Evolutionary conservation across 768 basidiomycete species (phyloP), one percentile per base, ranked within the genome.

Genomic region (Lepiota venenata): DNA sequence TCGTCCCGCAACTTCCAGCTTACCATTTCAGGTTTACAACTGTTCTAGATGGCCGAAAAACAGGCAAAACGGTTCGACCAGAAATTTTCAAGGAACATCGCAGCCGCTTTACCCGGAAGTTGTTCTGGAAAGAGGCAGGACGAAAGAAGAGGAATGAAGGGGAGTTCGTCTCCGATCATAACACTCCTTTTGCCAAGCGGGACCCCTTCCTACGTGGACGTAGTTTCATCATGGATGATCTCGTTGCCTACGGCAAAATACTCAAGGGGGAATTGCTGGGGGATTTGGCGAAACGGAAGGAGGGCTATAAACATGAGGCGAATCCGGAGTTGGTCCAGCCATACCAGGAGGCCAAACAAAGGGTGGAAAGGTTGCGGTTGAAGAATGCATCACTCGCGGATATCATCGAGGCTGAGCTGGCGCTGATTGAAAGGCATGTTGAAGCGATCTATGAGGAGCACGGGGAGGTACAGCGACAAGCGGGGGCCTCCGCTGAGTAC

Each of bases 41-140:
- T 39, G 70, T 80, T 10, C 74, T 88, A 1, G 86, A 88, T 59
- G 78, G 80, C 1, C 60, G 77, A 7, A 88, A 88, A 59, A 82
- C 81, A 7, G 86, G 86, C 0, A 71, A 78, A 47, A 69, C 67
- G 0, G 71, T 87, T 37, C 61, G 62, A 5, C 64, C 61, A 0
- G 60, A 68, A 0, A 61, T 71, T 14, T 63, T 72, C n/a, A 54
- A 52, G 12, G 52, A 62, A 20, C 61, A 66, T 40, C 56, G 47
- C 9, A 37, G 41, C 21, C 52, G 50, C 10, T 70, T 55, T 36
- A 58, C 58, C 16, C 53, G 58, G 2, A 50, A 63, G 3, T 66
- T 67, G 1, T 25, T 9, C 1, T 73, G 72, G 74, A 75, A 71
- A 60, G 71, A 69, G 16, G 16, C n/a, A 5, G 43, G 50, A 9